phyloP scores from a whole-genome alignment of 345 rosid species.

The Arabidopsis arenosa region DNA sequence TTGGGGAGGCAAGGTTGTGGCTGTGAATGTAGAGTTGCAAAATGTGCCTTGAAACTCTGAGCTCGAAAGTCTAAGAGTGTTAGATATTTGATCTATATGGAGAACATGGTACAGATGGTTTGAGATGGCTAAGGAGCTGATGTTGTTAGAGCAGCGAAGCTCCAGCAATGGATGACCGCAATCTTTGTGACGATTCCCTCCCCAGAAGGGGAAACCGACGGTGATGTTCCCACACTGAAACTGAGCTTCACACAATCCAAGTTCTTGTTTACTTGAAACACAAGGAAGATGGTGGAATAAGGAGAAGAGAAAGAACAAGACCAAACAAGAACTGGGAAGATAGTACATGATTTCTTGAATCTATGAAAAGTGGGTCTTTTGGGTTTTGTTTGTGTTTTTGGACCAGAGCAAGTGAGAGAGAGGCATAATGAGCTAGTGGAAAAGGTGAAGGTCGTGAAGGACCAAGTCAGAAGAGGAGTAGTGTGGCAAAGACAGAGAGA shows the following conservation, averaged over 20 bases:
- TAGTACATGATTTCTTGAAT: not conserved
- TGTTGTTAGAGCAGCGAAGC: slow-evolving; percentile 22
- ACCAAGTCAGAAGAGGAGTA: too few species aligned
- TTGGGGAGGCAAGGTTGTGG: not conserved
- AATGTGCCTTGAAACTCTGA: not conserved
- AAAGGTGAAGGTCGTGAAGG: too few species aligned
- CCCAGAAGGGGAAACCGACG: slow-evolving; percentile 51
- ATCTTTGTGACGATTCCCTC: accelerated
- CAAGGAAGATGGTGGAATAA: not conserved
- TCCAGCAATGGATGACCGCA: slow-evolving; percentile 47
- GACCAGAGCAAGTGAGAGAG: too few species aligned
- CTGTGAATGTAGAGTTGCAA: not conserved
- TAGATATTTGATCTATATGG: not conserved
- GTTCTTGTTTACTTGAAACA: not conserved
- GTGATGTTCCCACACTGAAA: slow-evolving; percentile 41
- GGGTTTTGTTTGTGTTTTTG: not conserved
- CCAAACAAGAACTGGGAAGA: not conserved
- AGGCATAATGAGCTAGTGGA: too few species aligned
- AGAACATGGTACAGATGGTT: not conserved
- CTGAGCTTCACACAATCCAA: not conserved
- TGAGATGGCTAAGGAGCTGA: not conserved
- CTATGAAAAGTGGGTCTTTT: not conserved
- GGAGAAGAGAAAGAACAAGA: not conserved
- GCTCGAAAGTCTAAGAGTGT: not conserved
- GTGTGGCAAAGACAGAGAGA: too few species aligned